These are phyloP conservation scores for Botryococcus braunii DNA, from an alignment of 163 green algal genomes.

Conservation along the genomic window DNA sequence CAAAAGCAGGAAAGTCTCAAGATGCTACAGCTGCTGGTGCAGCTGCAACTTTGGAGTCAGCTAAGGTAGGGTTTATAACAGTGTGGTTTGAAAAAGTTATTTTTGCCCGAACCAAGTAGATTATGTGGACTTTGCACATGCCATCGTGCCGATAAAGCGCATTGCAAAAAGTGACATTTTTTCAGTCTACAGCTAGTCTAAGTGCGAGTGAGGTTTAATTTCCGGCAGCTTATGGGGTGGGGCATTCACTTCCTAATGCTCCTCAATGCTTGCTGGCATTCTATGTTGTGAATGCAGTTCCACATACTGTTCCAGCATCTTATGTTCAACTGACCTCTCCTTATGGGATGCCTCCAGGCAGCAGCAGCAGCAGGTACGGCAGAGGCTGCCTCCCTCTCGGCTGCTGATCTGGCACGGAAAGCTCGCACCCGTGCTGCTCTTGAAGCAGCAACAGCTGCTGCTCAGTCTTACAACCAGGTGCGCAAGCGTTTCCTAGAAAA, in stretches of 20 bases:
- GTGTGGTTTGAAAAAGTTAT: too few species aligned
- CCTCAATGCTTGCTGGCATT: background rate
- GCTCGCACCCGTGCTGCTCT: slow-evolving; percentile 9
- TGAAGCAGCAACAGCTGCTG: slow-evolving; percentile 1
- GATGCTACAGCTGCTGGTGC: slow-evolving; percentile 8
- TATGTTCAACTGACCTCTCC: background rate
- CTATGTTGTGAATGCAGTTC: background rate
- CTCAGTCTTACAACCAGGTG: slow-evolving; percentile 17
- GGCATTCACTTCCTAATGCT: too few species aligned
- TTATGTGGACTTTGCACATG: too few species aligned
- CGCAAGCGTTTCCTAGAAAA: background rate
- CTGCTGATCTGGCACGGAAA: slow-evolving; percentile 1
- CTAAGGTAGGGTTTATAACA: too few species aligned
- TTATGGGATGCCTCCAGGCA: background rate
- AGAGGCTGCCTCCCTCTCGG: slow-evolving; percentile 7
- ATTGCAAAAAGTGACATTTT: too few species aligned
- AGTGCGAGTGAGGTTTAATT: too few species aligned
- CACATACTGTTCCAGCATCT: background rate
- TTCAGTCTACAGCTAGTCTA: too few species aligned
- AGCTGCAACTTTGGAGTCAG: slow-evolving; percentile 3
- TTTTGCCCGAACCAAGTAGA: too few species aligned
- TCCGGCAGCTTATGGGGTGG: too few species aligned
- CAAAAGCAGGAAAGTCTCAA: slow-evolving; percentile 3
- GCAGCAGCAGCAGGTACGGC: slow-evolving; percentile 11
- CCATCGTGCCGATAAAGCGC: too few species aligned